Evolutionary conservation across 2,329 filamentous ascomycete genomes (phyloP), one percentile per base, ranked within the genome.

Genomic region (Furcasterigmium furcatum): DNA sequence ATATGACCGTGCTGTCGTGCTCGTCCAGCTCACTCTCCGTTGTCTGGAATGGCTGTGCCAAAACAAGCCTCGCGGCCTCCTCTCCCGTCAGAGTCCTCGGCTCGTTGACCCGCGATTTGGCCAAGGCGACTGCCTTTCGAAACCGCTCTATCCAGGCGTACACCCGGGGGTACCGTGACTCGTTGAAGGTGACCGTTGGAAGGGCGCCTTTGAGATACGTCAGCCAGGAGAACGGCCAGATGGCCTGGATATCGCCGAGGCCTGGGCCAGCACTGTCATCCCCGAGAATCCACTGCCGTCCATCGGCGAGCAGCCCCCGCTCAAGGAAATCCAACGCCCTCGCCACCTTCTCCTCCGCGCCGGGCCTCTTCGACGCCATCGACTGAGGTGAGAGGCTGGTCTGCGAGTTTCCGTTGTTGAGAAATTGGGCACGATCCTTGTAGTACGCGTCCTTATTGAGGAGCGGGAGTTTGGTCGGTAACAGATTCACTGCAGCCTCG

Each of bases 141-240:
- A 88, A 88, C n/a, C 85, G 71, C 36, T 66, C 60, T 16, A 87
- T 72, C 82, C 84, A 89, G 2, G 76, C 75, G 57, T 79, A 85
- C 1, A 81, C 76, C 46, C 68, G 74, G 1, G 84, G 85, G 54
- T 79, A 87, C 32, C 64, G 65, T 16, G 62, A 60, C 13, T 67
- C 57, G 3, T 76, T 76, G 50, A 88, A 73, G 7, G 72, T 55
- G 18, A 75, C 68, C 41, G 65, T 47, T 4, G 79, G 75, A 39
- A 87, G 68, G 13, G 77, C 76, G 5, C 75, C 75, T 12, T 74
- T 74, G 39, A 87, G 66, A 10, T 63, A 66, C 3, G 64, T 60
- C 2, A 88, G 62, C 86, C 86, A 90, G 61, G 84, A 76, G 52
- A 89, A 74, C 1, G 77, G 73, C 82, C 82, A 88, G 12, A 85